Conservation (phyloP, 106 monocot species). For the Narthecium ossifragum region DNA sequence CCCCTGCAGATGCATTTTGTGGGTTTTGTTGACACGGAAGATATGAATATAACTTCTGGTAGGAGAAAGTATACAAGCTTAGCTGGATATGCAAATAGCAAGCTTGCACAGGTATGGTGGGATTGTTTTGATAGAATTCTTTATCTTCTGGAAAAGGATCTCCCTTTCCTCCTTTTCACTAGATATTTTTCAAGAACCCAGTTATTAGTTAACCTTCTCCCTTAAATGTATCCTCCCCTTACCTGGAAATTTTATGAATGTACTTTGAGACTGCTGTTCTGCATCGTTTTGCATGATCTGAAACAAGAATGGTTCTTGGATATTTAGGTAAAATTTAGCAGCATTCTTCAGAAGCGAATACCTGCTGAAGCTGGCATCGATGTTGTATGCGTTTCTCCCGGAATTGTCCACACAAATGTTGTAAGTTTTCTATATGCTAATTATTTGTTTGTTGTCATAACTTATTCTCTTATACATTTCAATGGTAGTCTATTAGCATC, state of each 20-base stretch:
- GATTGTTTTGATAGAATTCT: too few species aligned
- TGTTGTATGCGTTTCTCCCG: slow-evolving; percentile 79
- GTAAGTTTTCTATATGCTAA: slow-evolving; percentile 67
- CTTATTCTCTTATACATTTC: too few species aligned
- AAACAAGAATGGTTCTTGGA: slow-evolving; percentile 5
- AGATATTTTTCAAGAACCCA: too few species aligned
- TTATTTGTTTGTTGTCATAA: too few species aligned
- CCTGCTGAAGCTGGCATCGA: slow-evolving; percentile 85
- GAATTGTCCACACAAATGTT: slow-evolving; percentile 94
- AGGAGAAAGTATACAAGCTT: slow-evolving; percentile 72
- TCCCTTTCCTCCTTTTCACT: too few species aligned
- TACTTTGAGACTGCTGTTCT: too few species aligned
- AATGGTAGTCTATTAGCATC: too few species aligned
- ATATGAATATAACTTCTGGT: slow-evolving; percentile 84
- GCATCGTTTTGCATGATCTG: too few species aligned
- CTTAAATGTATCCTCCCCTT: too few species aligned
- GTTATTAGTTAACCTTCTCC: too few species aligned
- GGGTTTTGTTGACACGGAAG: slow-evolving; percentile 81
- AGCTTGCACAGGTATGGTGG: slow-evolving; percentile 64
- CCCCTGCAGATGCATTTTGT: slow-evolving; percentile 74
- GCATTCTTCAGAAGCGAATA: slow-evolving; percentile 84
- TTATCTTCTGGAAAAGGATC: too few species aligned
- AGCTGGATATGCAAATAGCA: slow-evolving; percentile 72
- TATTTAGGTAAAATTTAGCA: slow-evolving; percentile 84
- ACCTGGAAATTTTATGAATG: too few species aligned